Base-by-base conservation (phyloP, 2,329 filamentous ascomycete genomes). In the Elsinoe arachidis region DNA sequence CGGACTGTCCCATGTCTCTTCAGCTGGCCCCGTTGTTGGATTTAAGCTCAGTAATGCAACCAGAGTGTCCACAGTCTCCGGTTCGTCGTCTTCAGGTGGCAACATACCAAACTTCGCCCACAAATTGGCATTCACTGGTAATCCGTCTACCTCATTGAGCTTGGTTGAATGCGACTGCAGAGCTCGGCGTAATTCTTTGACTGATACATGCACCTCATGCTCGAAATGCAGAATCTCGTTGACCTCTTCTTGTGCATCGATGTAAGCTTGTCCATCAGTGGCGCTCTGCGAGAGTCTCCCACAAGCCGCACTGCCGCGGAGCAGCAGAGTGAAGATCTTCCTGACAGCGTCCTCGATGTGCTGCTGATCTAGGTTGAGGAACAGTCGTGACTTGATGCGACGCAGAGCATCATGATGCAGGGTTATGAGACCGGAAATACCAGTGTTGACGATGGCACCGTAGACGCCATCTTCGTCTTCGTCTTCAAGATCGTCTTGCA, bases 401-500 rank as follows among this genome's bases (percentile, higher is more conserved):
- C 67, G 65, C 0, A 72, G 60, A 47, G 64, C 67, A 2, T 47
- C 21, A n/a, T 65, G 59, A 41, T 71, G 69, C 21, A 63, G 21
- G 9, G 62, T 47, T 5, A 63, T 61, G 14, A 72, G 51, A 3
- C 58, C 61, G 17, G 63, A 57, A 12, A 71, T 58, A 15, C 65
- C 63, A 0, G 64, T 57, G 1, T 43, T 57, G n/a, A 58, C 56
- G 12, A 57, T 61, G 12, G 61, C 54, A 5, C 57, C 55, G 14
- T 53, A 60, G 1, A 14, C 21, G 10, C 85, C 82, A 21, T 68
- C 70, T 51, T 70, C 74, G 53, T 76, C 76, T 1, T 76, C 74
- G 1, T 65, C 70, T 12, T 74, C 71, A 0, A 92, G 72, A 15
- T 77, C 76, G 1, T 65, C 66, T 68, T 92, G 80, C 12, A 93